Percentiles rank a stretch among this genome's conserved stretches.
Conservation (phyloP, 371 early-diverging fungal genomes). For the Sporodiniella umbellata region DNA sequence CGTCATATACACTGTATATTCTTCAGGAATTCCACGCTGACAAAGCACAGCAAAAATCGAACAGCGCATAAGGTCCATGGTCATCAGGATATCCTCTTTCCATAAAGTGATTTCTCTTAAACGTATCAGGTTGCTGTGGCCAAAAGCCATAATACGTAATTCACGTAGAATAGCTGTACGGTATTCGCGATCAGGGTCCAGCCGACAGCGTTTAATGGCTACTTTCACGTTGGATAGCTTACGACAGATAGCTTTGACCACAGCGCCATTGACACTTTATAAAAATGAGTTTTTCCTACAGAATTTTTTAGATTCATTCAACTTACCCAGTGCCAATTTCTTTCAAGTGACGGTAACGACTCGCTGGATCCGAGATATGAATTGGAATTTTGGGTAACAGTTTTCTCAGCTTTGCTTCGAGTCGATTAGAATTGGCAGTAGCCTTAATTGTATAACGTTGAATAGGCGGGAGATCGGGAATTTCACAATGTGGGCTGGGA, state of each 20-base stretch:
- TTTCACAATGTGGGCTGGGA: constrained; percentile 27
- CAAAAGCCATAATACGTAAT: constrained; percentile 42
- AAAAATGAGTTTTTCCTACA: too few relatives aligned
- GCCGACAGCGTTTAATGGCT: constrained; percentile 44
- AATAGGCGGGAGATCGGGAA: constrained; percentile 27
- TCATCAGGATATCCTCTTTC: constrained; percentile 46
- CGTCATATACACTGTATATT: constrained; percentile 34
- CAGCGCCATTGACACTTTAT: constrained; percentile 47
- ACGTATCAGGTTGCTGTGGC: constrained; percentile 36
- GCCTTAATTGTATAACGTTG: constrained; percentile 3
- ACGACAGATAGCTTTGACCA: constrained; percentile 35
- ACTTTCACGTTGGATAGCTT: constrained; percentile 29
- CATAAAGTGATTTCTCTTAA: constrained; percentile 39
- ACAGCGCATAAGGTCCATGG: constrained; percentile 50
- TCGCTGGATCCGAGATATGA: constrained; percentile 31
- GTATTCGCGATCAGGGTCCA: constrained; percentile 43
- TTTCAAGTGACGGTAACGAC: constrained; percentile 39
- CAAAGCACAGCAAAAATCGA: constrained; percentile 47
- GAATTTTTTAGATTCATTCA: too few relatives aligned
- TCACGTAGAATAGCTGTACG: constrained; percentile 46
- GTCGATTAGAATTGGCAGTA: constrained; percentile 21
- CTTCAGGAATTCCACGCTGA: constrained; percentile 47
- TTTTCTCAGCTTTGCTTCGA: constrained; percentile 38
- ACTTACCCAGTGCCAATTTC: constrained; percentile 53
- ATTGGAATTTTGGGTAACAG: constrained; percentile 35